A percentile compares a stretch with the other conserved stretches of the same genome.
Conservation (phyloP, 495 filamentous ascomycete species). For the Tuber microsphaerosporum region DNA sequence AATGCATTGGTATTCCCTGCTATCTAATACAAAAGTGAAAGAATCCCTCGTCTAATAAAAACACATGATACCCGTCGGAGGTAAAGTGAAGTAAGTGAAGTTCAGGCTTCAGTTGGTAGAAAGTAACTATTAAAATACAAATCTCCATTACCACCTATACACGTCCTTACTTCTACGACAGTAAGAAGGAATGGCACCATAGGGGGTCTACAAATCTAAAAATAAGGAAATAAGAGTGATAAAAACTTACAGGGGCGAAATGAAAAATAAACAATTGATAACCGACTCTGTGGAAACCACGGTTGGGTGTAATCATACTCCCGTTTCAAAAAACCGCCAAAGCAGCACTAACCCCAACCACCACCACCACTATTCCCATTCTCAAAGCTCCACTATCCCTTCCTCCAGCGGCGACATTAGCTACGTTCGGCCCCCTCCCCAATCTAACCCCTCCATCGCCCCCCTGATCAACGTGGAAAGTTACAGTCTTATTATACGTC, state of each 20-base stretch:
- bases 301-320: background rate
- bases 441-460: background rate
- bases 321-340: background rate
- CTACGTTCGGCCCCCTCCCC: background rate
- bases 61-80: background rate
- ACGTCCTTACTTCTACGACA: background rate
- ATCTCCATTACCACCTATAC: background rate
- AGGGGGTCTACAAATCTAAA: conserved; percentile 3
- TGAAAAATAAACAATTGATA: background rate
- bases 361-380: background rate
- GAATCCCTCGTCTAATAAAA: background rate
- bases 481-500: conserved; percentile 15
- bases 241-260: background rate
- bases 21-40: background rate
- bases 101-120: background rate
- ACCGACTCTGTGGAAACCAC: background rate
- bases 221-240: background rate
- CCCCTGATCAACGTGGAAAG: background rate
- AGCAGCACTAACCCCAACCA: background rate
- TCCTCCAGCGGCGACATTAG: background rate
- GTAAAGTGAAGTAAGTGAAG: background rate
- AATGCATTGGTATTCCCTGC: background rate
- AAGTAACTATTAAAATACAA: conserved; percentile 8
- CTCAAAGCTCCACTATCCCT: background rate
- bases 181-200: background rate